Conservation (phyloP, 768 basidiomycete species). For the Tulasnella sp. region DNA sequence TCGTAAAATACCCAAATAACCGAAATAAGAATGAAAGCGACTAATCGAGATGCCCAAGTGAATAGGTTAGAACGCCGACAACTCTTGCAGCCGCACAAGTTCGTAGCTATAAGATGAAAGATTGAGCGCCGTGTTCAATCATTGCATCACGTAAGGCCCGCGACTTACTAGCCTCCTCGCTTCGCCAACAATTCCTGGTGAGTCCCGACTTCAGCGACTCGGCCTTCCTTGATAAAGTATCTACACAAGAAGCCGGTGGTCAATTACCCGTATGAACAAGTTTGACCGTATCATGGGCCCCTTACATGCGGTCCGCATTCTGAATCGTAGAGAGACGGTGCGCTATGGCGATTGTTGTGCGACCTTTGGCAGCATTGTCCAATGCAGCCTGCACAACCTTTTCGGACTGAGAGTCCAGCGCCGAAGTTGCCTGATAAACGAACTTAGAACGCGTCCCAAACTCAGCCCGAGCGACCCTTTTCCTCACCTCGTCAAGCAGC, state of each 20-base stretch:
- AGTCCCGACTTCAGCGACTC: constrained; percentile 81
- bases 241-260: constrained; percentile 44
- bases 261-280: too few species aligned
- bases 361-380: constrained; percentile 87
- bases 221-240: constrained; percentile 87
- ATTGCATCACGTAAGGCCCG: too few species aligned
- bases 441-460: too few species aligned
- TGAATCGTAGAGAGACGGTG: constrained; percentile 93
- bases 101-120: too few species aligned
- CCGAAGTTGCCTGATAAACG: constrained; percentile 66
- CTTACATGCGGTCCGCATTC: constrained; percentile 85
- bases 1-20: too few species aligned
- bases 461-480: too few species aligned
- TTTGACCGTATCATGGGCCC: constrained; percentile 19
- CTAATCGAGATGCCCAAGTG: too few species aligned
- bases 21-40: too few species aligned
- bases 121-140: too few species aligned
- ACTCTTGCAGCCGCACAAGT: too few species aligned
- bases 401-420: constrained; percentile 88
- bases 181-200: constrained; percentile 71
- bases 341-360: constrained; percentile 94
- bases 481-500: constrained; percentile 67
- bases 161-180: constrained; percentile 42
- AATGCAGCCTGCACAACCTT: constrained; percentile 94
- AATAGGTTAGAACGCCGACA: too few species aligned